phyloP scores from a whole-genome alignment of 345 rosid genomes.

The Lenwebbia sp. region DNA sequence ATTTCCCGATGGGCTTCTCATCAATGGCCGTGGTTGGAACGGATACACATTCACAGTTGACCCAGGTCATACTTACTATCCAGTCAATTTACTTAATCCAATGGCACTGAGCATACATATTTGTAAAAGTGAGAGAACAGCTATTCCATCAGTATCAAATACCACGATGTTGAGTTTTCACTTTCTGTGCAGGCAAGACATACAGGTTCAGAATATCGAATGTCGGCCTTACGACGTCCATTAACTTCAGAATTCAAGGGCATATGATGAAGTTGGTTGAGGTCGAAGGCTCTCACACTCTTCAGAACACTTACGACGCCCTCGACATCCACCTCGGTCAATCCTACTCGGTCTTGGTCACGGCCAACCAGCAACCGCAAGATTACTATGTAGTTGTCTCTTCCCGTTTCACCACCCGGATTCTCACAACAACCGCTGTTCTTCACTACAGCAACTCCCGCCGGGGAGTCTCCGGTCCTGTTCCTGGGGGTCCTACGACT shows the following conservation, averaged over 20 bases:
- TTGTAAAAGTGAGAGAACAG: not conserved
- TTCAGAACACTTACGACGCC: constrained; percentile 53
- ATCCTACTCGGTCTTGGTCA: constrained; percentile 77
- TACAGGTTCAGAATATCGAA: constrained; percentile 86
- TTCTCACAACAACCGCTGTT: constrained; percentile 67
- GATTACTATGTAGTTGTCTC: constrained; percentile 81
- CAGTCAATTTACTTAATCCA: not conserved
- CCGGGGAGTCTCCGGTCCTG: constrained; percentile 59
- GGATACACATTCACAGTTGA: constrained; percentile 69
- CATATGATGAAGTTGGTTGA: constrained; percentile 79
- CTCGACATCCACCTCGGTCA: constrained; percentile 90
- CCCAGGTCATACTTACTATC: constrained; percentile 24
- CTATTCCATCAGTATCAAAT: not conserved
- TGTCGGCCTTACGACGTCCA: constrained; percentile 57
- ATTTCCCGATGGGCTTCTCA: constrained; percentile 72
- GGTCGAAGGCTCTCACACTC: constrained; percentile 89
- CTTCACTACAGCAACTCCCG: constrained; percentile 83
- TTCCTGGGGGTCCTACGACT: constrained; percentile 69
- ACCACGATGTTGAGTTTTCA: not conserved
- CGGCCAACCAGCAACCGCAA: constrained; percentile 62
- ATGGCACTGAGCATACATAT: not conserved
- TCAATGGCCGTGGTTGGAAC: constrained; percentile 86
- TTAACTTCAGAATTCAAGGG: constrained; percentile 83
- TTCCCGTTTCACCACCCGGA: constrained; percentile 52
- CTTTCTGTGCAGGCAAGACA: constrained; percentile 45